Evolutionary conservation across 768 basidiomycete species (phyloP), one percentile per base, ranked within the genome.

Genomic region (Auricularia cornea): DNA sequence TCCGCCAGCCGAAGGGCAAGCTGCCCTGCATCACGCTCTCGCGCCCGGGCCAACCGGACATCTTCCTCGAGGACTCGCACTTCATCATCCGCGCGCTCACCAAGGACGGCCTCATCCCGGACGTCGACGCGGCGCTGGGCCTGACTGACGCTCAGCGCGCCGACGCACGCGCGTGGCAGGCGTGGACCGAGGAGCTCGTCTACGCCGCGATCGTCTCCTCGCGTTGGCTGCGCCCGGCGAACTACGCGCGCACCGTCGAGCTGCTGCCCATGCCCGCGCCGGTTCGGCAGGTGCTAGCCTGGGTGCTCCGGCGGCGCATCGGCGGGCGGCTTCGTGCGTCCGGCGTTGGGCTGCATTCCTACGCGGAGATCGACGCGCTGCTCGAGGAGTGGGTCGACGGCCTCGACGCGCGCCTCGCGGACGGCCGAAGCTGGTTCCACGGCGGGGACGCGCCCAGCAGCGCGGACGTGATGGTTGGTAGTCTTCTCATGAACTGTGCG

Each of bases 161-260:
- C 54, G 74, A 75, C 57, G 75, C 75, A 29, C 67, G 75, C 62
- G 75, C 75, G 18, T 74, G 72, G 60, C 73, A 75, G 33, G 72
- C 68, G 14, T 75, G 69, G 52, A 28, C 75, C 30, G 74, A 75
- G 61, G 74, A 75, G 32, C 6, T 70, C 59, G 11, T 76, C 63
- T 75, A 75, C 32, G 16, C 33, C 29, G 70, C 72, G 20, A 44
- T 75, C 59, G 63, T 75, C 2, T 69, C 68, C 59, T 70, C 73
- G 61, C 66, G 74, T n/a, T 76, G 75, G 74, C 68, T 2, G 62
- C 3, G 71, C 33, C 67, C 72, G 30, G 66, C 66, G 52, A 76
- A 76, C 62, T 72, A 65, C 33, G 64, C 57, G 23, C 61, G 64
- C 28, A 64, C 61, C 8, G 16, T 51, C 3, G 16, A 32, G 26